Evolutionary conservation across 306 rosid species (phyloP), one percentile per base, ranked within the genome.

Genomic region (Dryas alaskensis): DNA sequence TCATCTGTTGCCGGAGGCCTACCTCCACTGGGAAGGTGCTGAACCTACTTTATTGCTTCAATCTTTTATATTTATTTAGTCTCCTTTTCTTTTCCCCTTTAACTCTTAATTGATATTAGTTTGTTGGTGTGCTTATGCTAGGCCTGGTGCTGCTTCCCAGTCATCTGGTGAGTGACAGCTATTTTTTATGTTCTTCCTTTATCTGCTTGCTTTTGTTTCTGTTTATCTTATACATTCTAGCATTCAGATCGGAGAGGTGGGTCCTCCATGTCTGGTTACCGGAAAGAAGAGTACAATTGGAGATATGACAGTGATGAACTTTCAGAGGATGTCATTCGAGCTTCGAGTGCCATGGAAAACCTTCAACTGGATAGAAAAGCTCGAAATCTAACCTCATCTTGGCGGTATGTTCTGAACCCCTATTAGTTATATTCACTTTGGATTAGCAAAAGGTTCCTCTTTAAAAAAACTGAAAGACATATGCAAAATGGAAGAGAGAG

Each of bases 281-380:
- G 96, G 85, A 95, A 88, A 86, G 99, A 95, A 55, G 99, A 92
- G 50, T 86, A 95, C 90, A 95, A 84, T 75, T 92, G 98, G 97
- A 90, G 98, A 77, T 95, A 90, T 57, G 96, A 95, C 80, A 82
- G 77, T 67, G 97, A 90, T 60, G 98, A 95, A 65, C 89, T 86
- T 83, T 81, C 97, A 0, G 98, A 95, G 43, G 95, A 92, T 69
- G 89, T 94, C 79, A 81, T 88, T 67, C 93, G 89, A 84, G 90
- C 97, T 11, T 94, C 99, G 27, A 77, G 72, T 76, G 98, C 97
- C 60, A 44, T 95, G 87, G 99, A 95, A 87, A 90, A 90, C 81
- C 98, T 95, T 78, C 99, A 95, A 40, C 67, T 95, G 87, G 99
- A 95, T 79, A 85, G 97, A 75, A 95, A 95, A 81, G 96, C 99